phyloP scores from a whole-genome alignment of 2,329 filamentous ascomycete genomes.

The Coniochaeta hoffmannii region DNA sequence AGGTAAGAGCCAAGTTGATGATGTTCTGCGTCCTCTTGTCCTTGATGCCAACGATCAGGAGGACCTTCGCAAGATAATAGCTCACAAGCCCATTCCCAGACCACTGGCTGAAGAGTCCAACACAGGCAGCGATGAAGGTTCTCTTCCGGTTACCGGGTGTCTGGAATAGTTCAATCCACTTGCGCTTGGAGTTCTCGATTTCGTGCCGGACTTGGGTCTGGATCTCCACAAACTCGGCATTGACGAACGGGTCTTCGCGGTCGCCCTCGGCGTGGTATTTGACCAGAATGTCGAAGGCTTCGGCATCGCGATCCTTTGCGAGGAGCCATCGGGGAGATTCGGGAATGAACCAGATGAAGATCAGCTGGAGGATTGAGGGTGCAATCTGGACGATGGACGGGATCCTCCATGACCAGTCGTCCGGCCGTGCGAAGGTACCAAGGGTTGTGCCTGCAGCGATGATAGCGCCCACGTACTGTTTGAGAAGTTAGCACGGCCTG shows the following conservation, averaged over 20 bases:
- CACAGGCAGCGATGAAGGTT: conserved; percentile 42
- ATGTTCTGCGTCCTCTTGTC: conserved; percentile 20
- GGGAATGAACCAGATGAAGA: conserved; percentile 23
- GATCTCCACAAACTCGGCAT: conserved; percentile 34
- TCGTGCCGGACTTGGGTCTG: conserved; percentile 33
- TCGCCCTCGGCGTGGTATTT: conserved; percentile 30
- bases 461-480: conserved; percentile 19
- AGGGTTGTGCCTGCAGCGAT: conserved; percentile 16
- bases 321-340: conserved; percentile 30
- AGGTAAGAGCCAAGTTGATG: conserved; percentile 8
- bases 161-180: conserved; percentile 36
- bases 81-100: conserved; percentile 44
- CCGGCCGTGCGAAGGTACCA: conserved; percentile 12
- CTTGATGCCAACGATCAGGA: conserved; percentile 25
- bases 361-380: conserved; percentile 10
- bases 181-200: conserved; percentile 35
- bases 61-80: conserved; percentile 28
- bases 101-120: conserved; percentile 52
- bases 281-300: conserved; percentile 24
- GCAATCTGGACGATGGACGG: conserved; percentile 8
- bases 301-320: conserved; percentile 21
- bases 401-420: conserved; percentile 11
- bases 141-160: conserved; percentile 47
- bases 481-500: background rate
- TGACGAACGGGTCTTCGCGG: conserved; percentile 27